Percentiles rank a stretch among this genome's conserved stretches.
Evolutionary conservation across 116 monocot species (phyloP).

Genomic region (Papilionanthe hybrid): DNA sequence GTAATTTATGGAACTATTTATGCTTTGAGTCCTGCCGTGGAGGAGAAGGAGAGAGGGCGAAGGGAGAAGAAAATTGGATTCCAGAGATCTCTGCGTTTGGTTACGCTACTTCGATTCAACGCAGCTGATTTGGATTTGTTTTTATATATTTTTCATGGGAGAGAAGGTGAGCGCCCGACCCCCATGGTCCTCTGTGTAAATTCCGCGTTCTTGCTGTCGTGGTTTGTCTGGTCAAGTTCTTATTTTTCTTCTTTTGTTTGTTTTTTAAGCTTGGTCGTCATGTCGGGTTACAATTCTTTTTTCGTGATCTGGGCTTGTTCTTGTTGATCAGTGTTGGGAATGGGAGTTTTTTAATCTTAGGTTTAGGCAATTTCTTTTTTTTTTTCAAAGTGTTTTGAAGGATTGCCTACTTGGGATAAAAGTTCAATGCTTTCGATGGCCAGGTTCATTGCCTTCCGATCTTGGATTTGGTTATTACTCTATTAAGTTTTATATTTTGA

Average conservation of each 20-base stretch:
- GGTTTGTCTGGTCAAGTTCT: neutral
- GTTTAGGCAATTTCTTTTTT: neutral
- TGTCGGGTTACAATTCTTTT: neutral
- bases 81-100: neutral
- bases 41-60: neutral
- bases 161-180: neutral
- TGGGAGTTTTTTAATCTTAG: neutral
- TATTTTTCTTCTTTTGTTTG: neutral
- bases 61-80: neutral
- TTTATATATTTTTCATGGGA: neutral
- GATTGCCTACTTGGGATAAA: neutral
- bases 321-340: neutral
- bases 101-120: neutral
- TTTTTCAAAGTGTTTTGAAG: neutral
- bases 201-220: neutral
- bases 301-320: conserved; percentile 7
- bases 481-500: neutral
- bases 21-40: neutral
- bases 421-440: neutral
- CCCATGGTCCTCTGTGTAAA: neutral
- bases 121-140: neutral
- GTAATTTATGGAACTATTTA: neutral
- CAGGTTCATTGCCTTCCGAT: conserved; percentile 10
- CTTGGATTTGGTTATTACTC: neutral
- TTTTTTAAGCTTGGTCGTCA: neutral